Percentiles rank a stretch among this genome's conserved stretches.
Evolutionary conservation across 1,284 basidiomycete species (phyloP).

Genomic region (Fistulinella cinereoalba): DNA sequence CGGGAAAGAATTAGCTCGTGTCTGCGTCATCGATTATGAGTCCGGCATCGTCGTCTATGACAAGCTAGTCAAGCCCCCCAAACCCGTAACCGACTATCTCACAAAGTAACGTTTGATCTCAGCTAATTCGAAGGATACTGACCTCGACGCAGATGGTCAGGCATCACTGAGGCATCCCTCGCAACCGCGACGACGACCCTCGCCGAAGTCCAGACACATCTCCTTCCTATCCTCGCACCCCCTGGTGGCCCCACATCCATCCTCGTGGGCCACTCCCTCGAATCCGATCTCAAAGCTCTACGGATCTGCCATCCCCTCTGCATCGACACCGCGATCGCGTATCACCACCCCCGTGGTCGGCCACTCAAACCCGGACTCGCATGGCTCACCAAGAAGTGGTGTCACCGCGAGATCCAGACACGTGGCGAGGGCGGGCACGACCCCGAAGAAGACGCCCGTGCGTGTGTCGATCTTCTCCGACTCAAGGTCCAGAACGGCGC

Average conservation of each 20-base stretch:
- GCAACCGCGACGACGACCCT: slow-evolving; percentile 70
- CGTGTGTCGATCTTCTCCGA: slow-evolving; percentile 78
- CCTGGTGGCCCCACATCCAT: slow-evolving; percentile 64
- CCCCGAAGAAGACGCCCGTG: slow-evolving; percentile 86
- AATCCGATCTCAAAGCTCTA: slow-evolving; percentile 84
- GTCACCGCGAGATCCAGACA: slow-evolving; percentile 80
- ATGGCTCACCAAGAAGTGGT: slow-evolving; percentile 91
- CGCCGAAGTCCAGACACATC: slow-evolving; percentile 67
- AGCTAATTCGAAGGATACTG: background rate
- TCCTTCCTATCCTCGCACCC: slow-evolving; percentile 55
- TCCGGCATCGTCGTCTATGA: slow-evolving; percentile 77
- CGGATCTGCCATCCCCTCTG: slow-evolving; percentile 80
- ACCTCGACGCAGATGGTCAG: slow-evolving; percentile 67
- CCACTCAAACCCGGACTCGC: slow-evolving; percentile 90
- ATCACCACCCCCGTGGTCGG: slow-evolving; percentile 85
- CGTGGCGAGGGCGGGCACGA: slow-evolving; percentile 81
- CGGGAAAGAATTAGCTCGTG: slow-evolving; percentile 82
- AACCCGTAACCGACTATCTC: slow-evolving; percentile 82
- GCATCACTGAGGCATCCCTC: slow-evolving; percentile 78
- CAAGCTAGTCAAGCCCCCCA: slow-evolving; percentile 80
- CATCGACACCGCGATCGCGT: slow-evolving; percentile 87
- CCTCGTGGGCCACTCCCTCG: slow-evolving; percentile 90
- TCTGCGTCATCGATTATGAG: slow-evolving; percentile 78
- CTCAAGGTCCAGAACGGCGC: slow-evolving; percentile 78
- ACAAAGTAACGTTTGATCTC: slow-evolving; percentile 57